These are phyloP conservation scores for Dentipellis sp. DNA, from an alignment of 768 basidiomycete genomes.

Conservation along the genomic window DNA sequence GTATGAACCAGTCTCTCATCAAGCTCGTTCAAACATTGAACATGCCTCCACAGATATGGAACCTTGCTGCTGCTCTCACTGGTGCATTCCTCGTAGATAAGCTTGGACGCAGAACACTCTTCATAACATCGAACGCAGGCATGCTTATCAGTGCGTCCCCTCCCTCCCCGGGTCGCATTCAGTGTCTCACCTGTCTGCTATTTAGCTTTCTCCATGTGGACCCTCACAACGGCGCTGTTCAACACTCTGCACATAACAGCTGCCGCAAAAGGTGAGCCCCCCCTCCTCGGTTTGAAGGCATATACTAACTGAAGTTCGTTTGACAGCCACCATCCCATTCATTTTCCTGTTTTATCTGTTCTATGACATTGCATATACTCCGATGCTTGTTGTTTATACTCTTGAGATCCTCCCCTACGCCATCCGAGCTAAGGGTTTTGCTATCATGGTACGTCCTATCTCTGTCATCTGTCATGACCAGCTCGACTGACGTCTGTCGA, in stretches of 20 bases:
- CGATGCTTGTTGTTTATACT: constrained; percentile 52
- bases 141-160: constrained; percentile 40
- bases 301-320: neutral
- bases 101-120: constrained; percentile 60
- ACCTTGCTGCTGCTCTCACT: constrained; percentile 46
- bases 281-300: neutral
- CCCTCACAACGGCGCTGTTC: constrained; percentile 34
- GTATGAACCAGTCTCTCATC: constrained; percentile 18
- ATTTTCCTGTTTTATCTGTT: constrained; percentile 48
- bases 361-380: constrained; percentile 70
- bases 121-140: constrained; percentile 54
- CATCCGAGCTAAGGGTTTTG: constrained; percentile 75
- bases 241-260: constrained; percentile 17
- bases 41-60: constrained; percentile 38
- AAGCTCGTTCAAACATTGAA: neutral
- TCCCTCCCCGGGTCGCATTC: neutral
- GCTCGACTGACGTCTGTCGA: neutral
- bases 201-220: constrained; percentile 50
- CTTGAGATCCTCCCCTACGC: constrained; percentile 77
- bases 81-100: constrained; percentile 60
- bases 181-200: neutral
- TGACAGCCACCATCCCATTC: constrained; percentile 49
- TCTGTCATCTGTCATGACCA: neutral
- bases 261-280: constrained; percentile 25
- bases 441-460: constrained; percentile 47